phyloP scores from a whole-genome alignment of 164 flowering plant genomes.

The Macadamia integrifolia region DNA sequence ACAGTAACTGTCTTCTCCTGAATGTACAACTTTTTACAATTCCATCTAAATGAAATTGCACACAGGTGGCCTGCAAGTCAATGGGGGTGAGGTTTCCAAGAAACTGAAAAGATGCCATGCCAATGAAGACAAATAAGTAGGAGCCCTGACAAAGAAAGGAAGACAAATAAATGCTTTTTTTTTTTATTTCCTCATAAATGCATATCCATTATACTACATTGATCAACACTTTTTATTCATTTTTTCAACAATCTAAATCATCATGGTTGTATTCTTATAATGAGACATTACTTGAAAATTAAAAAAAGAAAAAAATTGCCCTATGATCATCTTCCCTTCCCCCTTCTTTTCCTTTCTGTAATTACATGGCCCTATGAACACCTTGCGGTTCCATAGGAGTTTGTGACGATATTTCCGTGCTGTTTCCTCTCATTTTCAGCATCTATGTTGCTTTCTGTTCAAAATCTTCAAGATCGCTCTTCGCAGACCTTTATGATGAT shows the following conservation, averaged over 20 bases:
- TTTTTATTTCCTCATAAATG: neutral
- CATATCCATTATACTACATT: neutral
- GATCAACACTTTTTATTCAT: constrained; percentile 32
- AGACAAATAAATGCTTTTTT: neutral
- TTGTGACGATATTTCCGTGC: constrained; percentile 14
- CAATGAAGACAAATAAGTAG: too few relatives aligned
- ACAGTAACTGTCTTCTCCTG: too few relatives aligned
- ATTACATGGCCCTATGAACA: constrained; percentile 50
- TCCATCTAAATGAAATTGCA: too few relatives aligned
- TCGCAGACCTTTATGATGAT: constrained; percentile 24
- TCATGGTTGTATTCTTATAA: constrained; percentile 19
- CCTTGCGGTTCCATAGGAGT: constrained; percentile 75
- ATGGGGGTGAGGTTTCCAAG: too few relatives aligned
- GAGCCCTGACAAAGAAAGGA: neutral
- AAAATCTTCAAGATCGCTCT: constrained; percentile 24
- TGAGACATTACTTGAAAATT: constrained; percentile 20
- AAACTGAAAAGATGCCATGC: too few relatives aligned
- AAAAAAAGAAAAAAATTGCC: neutral
- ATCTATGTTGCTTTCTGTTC: constrained; percentile 23
- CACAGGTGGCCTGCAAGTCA: too few relatives aligned
- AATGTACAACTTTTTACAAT: too few relatives aligned
- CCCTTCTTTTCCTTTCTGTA: constrained; percentile 18
- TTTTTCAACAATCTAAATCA: constrained; percentile 36
- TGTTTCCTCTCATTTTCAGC: constrained; percentile 10
- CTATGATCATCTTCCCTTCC: neutral